These are phyloP conservation scores for Ustilaginoidea virens DNA, from an alignment of 2,329 filamentous ascomycete genomes.

Conservation along the genomic window DNA sequence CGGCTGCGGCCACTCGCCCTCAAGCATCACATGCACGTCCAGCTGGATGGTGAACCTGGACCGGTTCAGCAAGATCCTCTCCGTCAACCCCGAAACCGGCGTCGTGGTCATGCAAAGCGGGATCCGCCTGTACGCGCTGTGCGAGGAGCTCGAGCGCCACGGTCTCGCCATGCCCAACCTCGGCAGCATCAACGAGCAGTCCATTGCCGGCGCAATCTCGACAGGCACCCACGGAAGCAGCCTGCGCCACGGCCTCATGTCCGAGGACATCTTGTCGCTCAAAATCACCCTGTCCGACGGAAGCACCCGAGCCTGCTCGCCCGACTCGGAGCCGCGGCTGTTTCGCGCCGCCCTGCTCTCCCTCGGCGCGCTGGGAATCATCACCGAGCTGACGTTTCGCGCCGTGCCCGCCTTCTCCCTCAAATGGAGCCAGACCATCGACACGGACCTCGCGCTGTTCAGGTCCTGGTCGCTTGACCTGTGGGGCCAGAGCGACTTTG, in stretches of 20 bases:
- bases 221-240: slow-evolving; percentile 92
- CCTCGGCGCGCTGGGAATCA: slow-evolving; percentile 78
- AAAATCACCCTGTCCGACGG: slow-evolving; percentile 75
- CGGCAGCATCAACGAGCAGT: slow-evolving; percentile 90
- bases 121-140: slow-evolving; percentile 64
- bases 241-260: slow-evolving; percentile 67
- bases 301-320: slow-evolving; percentile 52
- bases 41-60: slow-evolving; percentile 94
- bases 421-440: slow-evolving; percentile 69
- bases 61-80: slow-evolving; percentile 56
- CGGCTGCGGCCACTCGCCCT: slow-evolving; percentile 87
- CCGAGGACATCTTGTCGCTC: slow-evolving; percentile 58
- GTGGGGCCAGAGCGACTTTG: slow-evolving; percentile 78
- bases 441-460: slow-evolving; percentile 53
- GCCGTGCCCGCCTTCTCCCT: slow-evolving; percentile 72
- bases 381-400: slow-evolving; percentile 76
- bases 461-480: slow-evolving; percentile 55
- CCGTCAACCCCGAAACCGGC: slow-evolving; percentile 49
- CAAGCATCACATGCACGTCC: slow-evolving; percentile 79
- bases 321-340: slow-evolving; percentile 55
- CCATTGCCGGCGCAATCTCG: slow-evolving; percentile 78
- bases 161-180: slow-evolving; percentile 82
- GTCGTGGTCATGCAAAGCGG: slow-evolving; percentile 73
- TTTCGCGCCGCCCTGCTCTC: slow-evolving; percentile 82
- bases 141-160: slow-evolving; percentile 54